Evolutionary conservation across 345 rosid species (phyloP), one percentile per base, ranked within the genome.

Genomic region (Streptanthus diversifolius): DNA sequence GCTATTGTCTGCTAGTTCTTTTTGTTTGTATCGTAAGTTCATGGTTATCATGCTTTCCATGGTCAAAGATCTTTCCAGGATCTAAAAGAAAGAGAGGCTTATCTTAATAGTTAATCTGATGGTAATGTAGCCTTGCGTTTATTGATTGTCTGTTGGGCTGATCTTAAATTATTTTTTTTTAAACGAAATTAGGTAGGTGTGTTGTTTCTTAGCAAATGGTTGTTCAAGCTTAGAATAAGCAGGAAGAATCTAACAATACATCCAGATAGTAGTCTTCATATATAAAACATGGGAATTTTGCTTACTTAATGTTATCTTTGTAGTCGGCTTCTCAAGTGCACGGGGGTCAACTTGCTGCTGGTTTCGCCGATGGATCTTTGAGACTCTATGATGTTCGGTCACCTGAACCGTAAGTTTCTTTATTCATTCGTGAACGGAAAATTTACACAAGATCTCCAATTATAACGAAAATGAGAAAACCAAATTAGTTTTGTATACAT

Each of bases 271-370:
- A 41, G 73, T 59, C 33, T 32, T 55, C 8, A 25, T 43, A 7
- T 43, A 41, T 11, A 60, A 40, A 51, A 18, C 36, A 40, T 37
- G 30, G 37, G 14, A 29, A 40, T 52, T 65, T 56, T 57, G 21
- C 41, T 73, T 65, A 76, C 66, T 29, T 39, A 32, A 30, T 17
- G 10, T 64, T 39, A 10, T 67, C 19, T 68, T 37, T 80, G 78
- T 73, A 95, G 99, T 82, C 97, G 36, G 93, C 99, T 84, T 95
- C 98, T 78, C 98, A 90, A 85, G 97, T 90, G 70, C 97, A 87
- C 57, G 87, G 85, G 53, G 88, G 88, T 76, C 96, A 88, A 51
- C 84, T 90, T 78, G 87, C 90, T 39, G 96, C 97, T 56, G 99
- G 99, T 74, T 95, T 90, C 68, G 81, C 79, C 64, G 97, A 95